Conservation (phyloP, 2,329 filamentous ascomycete genomes). For the Cadophora luteo-olivacea region DNA sequence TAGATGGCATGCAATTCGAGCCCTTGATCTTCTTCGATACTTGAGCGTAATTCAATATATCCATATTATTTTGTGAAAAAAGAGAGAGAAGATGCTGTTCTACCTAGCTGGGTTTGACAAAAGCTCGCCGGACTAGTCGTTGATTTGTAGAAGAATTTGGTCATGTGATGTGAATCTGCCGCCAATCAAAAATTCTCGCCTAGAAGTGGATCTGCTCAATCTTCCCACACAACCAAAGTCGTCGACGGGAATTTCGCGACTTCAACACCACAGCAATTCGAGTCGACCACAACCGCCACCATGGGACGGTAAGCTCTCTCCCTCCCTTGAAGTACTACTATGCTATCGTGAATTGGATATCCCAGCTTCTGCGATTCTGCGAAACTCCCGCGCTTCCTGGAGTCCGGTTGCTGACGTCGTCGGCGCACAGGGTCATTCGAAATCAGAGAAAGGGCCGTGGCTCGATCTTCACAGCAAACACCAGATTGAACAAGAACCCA, state of each 20-base stretch:
- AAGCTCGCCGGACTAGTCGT: neutral
- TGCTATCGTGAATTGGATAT: neutral
- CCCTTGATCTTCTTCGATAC: too few relatives aligned
- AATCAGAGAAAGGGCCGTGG: conserved; percentile 80
- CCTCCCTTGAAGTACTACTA: neutral
- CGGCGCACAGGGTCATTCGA: conserved; percentile 64
- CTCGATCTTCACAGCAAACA: conserved; percentile 80
- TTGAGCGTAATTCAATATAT: too few relatives aligned
- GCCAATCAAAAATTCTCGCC: neutral
- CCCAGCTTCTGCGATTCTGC: neutral
- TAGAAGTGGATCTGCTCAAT: neutral
- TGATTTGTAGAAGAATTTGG: neutral
- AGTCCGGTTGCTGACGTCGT: neutral
- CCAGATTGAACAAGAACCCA: conserved; percentile 92
- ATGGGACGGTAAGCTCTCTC: conserved; percentile 18
- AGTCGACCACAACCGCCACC: conserved; percentile 21
- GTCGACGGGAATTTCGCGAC: conserved; percentile 11
- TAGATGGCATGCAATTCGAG: too few relatives aligned
- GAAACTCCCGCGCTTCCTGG: neutral
- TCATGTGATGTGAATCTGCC: neutral
- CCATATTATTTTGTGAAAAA: too few relatives aligned
- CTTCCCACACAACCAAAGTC: neutral
- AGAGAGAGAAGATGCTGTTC: neutral
- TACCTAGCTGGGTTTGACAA: too few relatives aligned
- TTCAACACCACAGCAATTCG: conserved; percentile 16